Conservation (phyloP, 345 rosid species). For the Pistacia atlantica region DNA sequence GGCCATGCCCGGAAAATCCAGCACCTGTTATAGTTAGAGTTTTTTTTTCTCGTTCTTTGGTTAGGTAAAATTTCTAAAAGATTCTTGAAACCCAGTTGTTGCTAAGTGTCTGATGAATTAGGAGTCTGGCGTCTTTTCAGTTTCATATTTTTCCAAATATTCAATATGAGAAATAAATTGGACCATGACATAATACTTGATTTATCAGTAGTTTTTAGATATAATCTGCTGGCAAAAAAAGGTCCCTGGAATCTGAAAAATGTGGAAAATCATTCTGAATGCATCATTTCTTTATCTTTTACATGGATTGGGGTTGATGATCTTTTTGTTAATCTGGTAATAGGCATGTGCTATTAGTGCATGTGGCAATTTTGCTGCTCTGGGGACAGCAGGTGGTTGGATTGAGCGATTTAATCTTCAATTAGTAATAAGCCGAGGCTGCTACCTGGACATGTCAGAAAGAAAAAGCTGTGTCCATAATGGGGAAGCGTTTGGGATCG, state of each 20-base stretch:
- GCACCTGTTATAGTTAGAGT: conserved; percentile 75
- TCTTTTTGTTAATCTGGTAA: conserved; percentile 14
- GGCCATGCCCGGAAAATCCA: conserved; percentile 85
- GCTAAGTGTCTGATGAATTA: not conserved
- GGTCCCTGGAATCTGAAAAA: conserved; percentile 1
- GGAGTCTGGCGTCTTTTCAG: not conserved
- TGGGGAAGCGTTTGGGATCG: conserved; percentile 87
- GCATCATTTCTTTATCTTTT: not conserved
- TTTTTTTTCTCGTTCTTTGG: not conserved
- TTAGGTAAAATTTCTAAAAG: not conserved
- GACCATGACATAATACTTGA: not conserved
- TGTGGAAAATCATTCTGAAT: not conserved
- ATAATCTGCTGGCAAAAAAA: not conserved
- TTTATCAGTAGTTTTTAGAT: not conserved
- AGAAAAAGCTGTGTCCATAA: conserved; percentile 60
- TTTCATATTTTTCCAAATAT: not conserved
- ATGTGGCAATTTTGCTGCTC: conserved; percentile 92
- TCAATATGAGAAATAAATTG: not conserved
- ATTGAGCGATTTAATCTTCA: conserved; percentile 94
- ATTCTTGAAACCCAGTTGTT: not conserved
- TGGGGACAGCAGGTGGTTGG: conserved; percentile 95
- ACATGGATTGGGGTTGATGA: not conserved
- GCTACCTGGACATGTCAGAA: conserved; percentile 65
- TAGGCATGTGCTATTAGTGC: conserved; percentile 96
- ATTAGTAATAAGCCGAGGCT: conserved; percentile 90